These are phyloP conservation scores for Typha latifolia DNA, from an alignment of 176 grass and related monocot species.

Conservation along the genomic window DNA sequence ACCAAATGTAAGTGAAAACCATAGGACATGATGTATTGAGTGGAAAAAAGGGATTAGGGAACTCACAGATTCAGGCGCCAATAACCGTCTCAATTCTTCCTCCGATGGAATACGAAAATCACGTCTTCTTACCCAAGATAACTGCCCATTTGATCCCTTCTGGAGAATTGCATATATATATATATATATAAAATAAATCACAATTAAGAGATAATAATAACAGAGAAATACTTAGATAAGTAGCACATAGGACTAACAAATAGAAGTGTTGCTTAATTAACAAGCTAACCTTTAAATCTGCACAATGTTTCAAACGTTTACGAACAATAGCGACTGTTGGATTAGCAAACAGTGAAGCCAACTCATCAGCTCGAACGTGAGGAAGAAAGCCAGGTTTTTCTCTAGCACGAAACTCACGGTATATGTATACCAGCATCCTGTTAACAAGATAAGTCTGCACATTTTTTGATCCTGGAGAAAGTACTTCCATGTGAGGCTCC, in stretches of 20 bases:
- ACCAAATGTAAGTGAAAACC: background rate
- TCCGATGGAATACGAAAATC: slow-evolving; percentile 85
- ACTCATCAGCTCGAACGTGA: slow-evolving; percentile 66
- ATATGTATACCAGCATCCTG: slow-evolving; percentile 67
- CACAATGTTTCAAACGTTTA: slow-evolving; percentile 82
- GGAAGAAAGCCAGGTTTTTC: slow-evolving; percentile 61
- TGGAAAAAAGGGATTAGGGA: slow-evolving; percentile 15
- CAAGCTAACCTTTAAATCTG: slow-evolving; percentile 54
- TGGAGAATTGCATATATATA: slow-evolving; percentile 32
- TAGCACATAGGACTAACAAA: background rate
- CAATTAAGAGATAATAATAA: background rate
- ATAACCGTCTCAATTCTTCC: slow-evolving; percentile 76
- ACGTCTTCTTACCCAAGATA: slow-evolving; percentile 50
- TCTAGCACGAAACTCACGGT: slow-evolving; percentile 81
- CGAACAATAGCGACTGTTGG: slow-evolving; percentile 64
- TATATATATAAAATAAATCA: slow-evolving; percentile 14
- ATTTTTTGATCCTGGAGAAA: slow-evolving; percentile 61
- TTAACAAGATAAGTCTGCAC: slow-evolving; percentile 77
- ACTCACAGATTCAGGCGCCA: slow-evolving; percentile 86
- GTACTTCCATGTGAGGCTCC: slow-evolving; percentile 96
- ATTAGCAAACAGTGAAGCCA: slow-evolving; percentile 62
- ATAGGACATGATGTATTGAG: background rate
- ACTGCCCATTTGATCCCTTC: slow-evolving; percentile 53
- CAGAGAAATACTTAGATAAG: background rate
- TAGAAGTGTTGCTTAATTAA: background rate